Evolutionary conservation across 1,284 basidiomycete species (phyloP).

Genomic region (Trametes versicolor): DNA sequence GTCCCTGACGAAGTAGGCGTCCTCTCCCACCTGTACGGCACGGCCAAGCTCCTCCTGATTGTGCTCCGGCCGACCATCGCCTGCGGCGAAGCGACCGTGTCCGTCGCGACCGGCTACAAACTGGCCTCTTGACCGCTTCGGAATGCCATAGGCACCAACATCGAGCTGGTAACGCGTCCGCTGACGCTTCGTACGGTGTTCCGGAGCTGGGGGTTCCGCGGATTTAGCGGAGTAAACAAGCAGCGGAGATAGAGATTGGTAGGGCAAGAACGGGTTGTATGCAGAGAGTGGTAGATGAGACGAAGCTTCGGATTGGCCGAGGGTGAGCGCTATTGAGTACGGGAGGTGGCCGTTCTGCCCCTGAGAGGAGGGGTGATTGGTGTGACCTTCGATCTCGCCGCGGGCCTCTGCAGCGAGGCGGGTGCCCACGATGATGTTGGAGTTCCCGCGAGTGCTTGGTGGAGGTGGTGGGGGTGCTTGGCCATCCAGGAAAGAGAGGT

Average conservation of each 20-base stretch:
- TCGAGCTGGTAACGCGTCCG: conserved; percentile 69
- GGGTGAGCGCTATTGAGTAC: conserved; percentile 57
- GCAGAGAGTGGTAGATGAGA: conserved; percentile 42
- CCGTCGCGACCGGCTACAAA: conserved; percentile 45
- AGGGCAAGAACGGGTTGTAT: conserved; percentile 52
- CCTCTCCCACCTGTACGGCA: conserved; percentile 85
- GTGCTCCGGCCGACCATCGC: conserved; percentile 30
- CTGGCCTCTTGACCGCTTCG: conserved; percentile 48
- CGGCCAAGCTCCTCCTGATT: conserved; percentile 48
- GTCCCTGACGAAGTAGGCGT: conserved; percentile 85
- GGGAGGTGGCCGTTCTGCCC: conserved; percentile 42
- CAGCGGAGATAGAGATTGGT: conserved; percentile 49
- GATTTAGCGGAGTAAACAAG: conserved; percentile 43
- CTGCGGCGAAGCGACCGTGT: conserved; percentile 38
- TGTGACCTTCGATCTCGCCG: conserved; percentile 52
- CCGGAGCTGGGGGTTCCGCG: conserved; percentile 37
- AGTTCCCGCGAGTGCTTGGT: conserved; percentile 49
- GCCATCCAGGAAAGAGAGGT: conserved; percentile 58
- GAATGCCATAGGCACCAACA: conserved; percentile 79
- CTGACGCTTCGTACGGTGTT: conserved; percentile 47
- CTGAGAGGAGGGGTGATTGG: conserved; percentile 41
- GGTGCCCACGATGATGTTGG: conserved; percentile 52
- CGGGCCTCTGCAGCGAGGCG: conserved; percentile 58
- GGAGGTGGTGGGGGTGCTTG: conserved; percentile 51
- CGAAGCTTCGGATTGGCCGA: conserved; percentile 50